A percentile compares a stretch with the other conserved stretches of the same genome.
phyloP scores from a whole-genome alignment of 805 yeast species.

The Metahyphopichia silvanorum region DNA sequence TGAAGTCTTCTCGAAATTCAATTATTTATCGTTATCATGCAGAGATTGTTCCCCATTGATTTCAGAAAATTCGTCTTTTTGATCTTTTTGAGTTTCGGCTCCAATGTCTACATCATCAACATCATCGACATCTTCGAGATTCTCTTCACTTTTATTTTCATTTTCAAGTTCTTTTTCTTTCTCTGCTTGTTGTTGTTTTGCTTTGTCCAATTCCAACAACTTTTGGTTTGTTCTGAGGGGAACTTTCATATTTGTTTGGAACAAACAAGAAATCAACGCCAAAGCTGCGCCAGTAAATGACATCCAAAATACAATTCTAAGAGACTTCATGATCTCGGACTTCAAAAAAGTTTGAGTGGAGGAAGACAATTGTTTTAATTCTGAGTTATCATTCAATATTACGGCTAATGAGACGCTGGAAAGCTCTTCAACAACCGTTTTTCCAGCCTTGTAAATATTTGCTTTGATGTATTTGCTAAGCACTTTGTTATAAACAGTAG shows the following conservation, averaged over 20 bases:
- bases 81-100: too few relatives aligned
- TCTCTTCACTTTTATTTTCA: too few relatives aligned
- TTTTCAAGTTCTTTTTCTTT: background rate
- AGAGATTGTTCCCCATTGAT: too few relatives aligned
- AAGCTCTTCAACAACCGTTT: constrained; percentile 15
- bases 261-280: constrained; percentile 10
- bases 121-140: too few relatives aligned
- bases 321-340: constrained; percentile 19
- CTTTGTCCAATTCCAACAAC: background rate
- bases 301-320: constrained; percentile 34
- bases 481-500: background rate
- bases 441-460: background rate
- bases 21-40: too few relatives aligned
- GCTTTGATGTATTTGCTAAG: background rate
- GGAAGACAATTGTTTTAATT: constrained; percentile 13
- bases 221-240: too few relatives aligned
- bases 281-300: constrained; percentile 32
- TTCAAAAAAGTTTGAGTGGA: constrained; percentile 22
- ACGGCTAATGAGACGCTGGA: constrained; percentile 8
- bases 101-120: too few relatives aligned
- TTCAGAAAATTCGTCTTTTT: too few relatives aligned
- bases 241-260: constrained; percentile 7
- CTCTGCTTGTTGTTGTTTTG: too few relatives aligned
- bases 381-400: constrained; percentile 13
- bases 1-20: too few relatives aligned